phyloP scores from a whole-genome alignment of 129 eudicot genomes.

The Ambrosia artemisiifolia region DNA sequence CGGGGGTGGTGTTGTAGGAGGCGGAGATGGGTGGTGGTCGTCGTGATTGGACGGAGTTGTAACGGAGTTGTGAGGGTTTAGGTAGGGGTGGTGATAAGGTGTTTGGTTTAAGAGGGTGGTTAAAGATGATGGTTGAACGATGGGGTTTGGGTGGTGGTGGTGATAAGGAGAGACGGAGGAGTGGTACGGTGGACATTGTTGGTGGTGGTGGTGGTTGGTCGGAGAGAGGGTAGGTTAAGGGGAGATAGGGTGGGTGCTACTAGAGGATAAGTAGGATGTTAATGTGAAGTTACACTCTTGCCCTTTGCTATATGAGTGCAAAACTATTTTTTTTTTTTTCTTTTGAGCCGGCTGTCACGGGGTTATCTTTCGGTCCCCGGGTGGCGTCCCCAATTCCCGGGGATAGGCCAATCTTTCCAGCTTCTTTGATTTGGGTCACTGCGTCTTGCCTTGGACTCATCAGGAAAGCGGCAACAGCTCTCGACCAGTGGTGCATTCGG shows the following conservation, averaged over 20 bases:
- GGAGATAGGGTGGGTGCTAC: background rate
- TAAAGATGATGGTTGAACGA: constrained; percentile 3
- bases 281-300: no score
- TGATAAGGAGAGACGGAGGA: constrained; percentile 45
- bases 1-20: constrained; percentile 66
- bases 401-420: no score
- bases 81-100: constrained; percentile 10
- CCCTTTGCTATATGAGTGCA: no score
- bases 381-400: no score
- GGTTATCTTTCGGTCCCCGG: no score
- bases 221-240: constrained; percentile 8
- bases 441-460: no score
- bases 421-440: no score
- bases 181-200: constrained; percentile 36
- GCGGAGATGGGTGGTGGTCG: constrained; percentile 28
- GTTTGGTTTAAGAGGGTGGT: constrained; percentile 25
- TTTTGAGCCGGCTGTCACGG: no score
- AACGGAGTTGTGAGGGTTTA: constrained; percentile 14
- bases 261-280: background rate
- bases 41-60: constrained; percentile 21
- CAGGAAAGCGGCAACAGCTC: no score
- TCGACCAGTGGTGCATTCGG: no score
- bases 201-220: background rate
- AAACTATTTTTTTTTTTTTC: no score
- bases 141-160: constrained; percentile 31